These are phyloP conservation scores for Datura wrightii DNA, from an alignment of 257 asterid genomes.

Conservation along the genomic window DNA sequence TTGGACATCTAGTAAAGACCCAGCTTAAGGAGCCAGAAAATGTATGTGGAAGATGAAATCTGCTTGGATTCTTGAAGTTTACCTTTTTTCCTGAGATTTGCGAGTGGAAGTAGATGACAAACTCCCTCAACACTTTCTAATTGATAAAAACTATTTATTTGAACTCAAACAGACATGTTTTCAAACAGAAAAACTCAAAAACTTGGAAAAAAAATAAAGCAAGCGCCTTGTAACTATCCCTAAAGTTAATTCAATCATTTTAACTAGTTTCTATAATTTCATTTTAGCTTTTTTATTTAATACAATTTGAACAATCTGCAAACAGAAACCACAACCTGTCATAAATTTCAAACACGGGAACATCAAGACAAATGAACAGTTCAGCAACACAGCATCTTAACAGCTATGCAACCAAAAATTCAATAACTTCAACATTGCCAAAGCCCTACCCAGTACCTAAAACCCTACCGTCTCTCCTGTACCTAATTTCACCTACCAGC, in stretches of 20 bases:
- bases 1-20: not conserved
- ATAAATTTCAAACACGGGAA: not conserved
- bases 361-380: not conserved
- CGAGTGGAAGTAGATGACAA: not conserved
- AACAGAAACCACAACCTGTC: not conserved
- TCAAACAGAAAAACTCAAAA: not conserved
- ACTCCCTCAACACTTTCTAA: not conserved
- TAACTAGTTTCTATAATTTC: not conserved
- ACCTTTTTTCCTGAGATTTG: no score
- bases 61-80: not conserved
- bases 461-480: not conserved
- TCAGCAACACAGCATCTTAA: not conserved
- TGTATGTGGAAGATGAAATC: not conserved
- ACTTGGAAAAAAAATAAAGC: not conserved
- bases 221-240: not conserved
- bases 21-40: not conserved
- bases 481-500: not conserved
- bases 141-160: not conserved
- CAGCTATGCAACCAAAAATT: not conserved
- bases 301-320: not conserved
- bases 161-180: not conserved
- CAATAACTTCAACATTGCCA: not conserved
- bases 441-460: slow-evolving; percentile 2
- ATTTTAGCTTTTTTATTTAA: not conserved
- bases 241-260: not conserved